Conservation (phyloP, 2,329 filamentous ascomycete genomes). For the Cercospora citrullina region DNA sequence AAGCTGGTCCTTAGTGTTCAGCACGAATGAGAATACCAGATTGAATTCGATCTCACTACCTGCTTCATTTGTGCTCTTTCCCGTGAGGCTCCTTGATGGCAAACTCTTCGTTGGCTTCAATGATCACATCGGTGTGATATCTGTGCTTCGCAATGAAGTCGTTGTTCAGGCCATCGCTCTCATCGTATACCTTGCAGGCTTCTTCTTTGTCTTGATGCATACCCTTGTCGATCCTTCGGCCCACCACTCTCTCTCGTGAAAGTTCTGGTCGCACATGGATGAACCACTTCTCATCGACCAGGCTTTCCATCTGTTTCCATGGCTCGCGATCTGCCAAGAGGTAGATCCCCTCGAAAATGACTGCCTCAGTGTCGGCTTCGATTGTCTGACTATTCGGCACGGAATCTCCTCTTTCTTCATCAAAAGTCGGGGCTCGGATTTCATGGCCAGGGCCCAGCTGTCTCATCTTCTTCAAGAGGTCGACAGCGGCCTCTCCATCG, state of each 20-base stretch:
- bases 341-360: background rate
- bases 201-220: background rate
- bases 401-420: background rate
- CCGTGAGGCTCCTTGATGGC: background rate
- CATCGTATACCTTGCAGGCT: background rate
- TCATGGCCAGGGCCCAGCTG: background rate
- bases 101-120: background rate
- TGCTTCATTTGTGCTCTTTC: background rate
- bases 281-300: background rate
- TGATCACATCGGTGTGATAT: background rate
- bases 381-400: background rate
- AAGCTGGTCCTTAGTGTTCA: slow-evolving; percentile 30
- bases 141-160: background rate
- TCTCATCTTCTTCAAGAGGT: background rate
- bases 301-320: background rate
- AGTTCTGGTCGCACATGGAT: background rate
- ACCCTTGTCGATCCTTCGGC: background rate
- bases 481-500: background rate
- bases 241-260: background rate
- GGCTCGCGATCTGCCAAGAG: background rate
- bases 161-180: background rate
- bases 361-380: background rate
- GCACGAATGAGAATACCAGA: background rate
- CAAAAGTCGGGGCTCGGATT: background rate
- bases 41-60: background rate